Base-by-base conservation (phyloP, 495 filamentous ascomycete genomes). In the Xylaria grammica region DNA sequence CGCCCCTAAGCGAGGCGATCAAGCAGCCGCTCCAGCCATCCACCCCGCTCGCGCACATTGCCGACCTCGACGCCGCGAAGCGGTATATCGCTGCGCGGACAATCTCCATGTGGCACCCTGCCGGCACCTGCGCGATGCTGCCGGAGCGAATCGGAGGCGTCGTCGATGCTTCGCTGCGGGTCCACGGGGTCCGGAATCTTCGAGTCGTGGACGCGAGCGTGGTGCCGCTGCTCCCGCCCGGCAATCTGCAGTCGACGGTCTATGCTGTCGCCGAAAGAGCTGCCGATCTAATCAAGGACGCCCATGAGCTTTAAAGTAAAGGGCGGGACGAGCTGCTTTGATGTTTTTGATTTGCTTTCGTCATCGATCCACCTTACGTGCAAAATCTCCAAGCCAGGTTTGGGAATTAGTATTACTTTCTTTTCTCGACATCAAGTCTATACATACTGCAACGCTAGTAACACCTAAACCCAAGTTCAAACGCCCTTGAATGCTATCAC, bases 261-360 rank as follows among this genome's bases (percentile, higher is more conserved):
- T 78, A 80, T 53, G 75, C 74, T 0, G 69, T 79, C 60, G 74
- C 74, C 3, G 77, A 79, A 52, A 51, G 64, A 27, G 76, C 70
- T 1, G 58, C 67, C 0, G 59, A 63, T 29, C 4, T 63, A 6
- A 66, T 69, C n/a, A n/a, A n/a, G n/a, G n/a, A n/a, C n/a, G n/a
- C n/a, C n/a, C n/a, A n/a, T n/a, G n/a, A n/a, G n/a, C n/a, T n/a
- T n/a, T n/a, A n/a, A n/a, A n/a, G n/a, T n/a, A n/a, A n/a, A n/a
- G n/a, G n/a, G n/a, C n/a, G n/a, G n/a, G n/a, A n/a, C n/a, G n/a
- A n/a, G n/a, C n/a, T n/a, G n/a, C n/a, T n/a, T n/a, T n/a, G n/a
- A n/a, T n/a, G n/a, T n/a, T n/a, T n/a, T n/a, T n/a, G n/a, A n/a
- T n/a, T n/a, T n/a, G n/a, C n/a, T n/a, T n/a, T n/a, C n/a, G n/a